Evolutionary conservation across 257 asterid genomes (phyloP), one percentile per base, ranked within the genome.

Genomic region (Striga asiatica): DNA sequence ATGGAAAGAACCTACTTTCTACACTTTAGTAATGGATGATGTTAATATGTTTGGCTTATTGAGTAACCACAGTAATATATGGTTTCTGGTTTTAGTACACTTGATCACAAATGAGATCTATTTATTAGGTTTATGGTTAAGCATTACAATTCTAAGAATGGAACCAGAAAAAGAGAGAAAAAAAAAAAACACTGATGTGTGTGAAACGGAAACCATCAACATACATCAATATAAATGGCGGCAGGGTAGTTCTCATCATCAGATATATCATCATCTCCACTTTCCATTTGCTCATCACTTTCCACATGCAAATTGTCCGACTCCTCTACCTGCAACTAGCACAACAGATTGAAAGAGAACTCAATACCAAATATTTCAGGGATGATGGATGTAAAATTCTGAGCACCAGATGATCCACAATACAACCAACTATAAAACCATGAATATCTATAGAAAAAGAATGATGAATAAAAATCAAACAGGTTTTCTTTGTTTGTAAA

Each of bases 251-350:
- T 29, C 1, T 81, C 89, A 10, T 82, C 93, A 62, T 82, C 85
- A 3, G 95, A 86, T 17, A 83, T 71, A 66, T 85, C 88, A 39
- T 83, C 95, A 69, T 80, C 88, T 65, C 81, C 94, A 67, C 80
- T 86, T 65, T 80, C 85, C 83, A 80, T 66, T 24, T 83, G 72
- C 28, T 80, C 94, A 61, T 83, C 85, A 55, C 78, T 70, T 56
- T 78, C 94, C 22, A 78, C 73, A 6, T 91, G 88, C 19, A 84
- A 74, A 39, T 69, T 71, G 50, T 71, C 88, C 76, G 83, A 68
- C 56, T 81, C 95, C 49, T 86, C 91, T 48, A 78, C 95, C 95
- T 86, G 78, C 65, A 56, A 32, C 21, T 5, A 49, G 17, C 60
- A 66, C 32, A 54, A 49, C 23, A 37, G 25, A 17, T 8, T 18